Evolutionary conservation across 352 stramenopile genomes (phyloP).

Genomic region (Pythium aristosporum): DNA sequence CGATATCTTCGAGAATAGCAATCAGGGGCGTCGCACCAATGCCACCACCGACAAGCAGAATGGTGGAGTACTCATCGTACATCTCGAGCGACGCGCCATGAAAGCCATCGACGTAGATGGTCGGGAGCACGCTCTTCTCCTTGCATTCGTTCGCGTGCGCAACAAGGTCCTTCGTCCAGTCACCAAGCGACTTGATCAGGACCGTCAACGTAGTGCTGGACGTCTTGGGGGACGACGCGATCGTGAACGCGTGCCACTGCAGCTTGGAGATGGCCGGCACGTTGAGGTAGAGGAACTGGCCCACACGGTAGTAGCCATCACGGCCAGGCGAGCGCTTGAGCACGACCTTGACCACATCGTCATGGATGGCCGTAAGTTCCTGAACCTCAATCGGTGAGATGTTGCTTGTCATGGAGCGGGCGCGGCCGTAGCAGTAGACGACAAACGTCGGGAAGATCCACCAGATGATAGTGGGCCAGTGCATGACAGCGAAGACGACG

Average conservation of each 20-base stretch:
- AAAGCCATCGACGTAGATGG: conserved; percentile 44
- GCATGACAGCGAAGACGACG: conserved; percentile 43
- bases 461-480: conserved; percentile 35
- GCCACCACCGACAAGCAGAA: conserved; percentile 34
- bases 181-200: conserved; percentile 41
- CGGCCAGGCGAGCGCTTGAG: conserved; percentile 23
- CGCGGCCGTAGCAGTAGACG: conserved; percentile 38
- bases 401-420: conserved; percentile 27
- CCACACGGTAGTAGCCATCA: conserved; percentile 30
- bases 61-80: conserved; percentile 37
- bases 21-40: conserved; percentile 43
- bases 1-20: conserved; percentile 39
- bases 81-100: conserved; percentile 36
- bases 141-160: conserved; percentile 36
- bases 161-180: conserved; percentile 36
- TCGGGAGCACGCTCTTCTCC: conserved; percentile 17
- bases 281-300: conserved; percentile 49
- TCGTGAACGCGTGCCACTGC: conserved; percentile 53
- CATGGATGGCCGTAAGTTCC: conserved; percentile 19
- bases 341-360: conserved; percentile 39
- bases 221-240: conserved; percentile 36
- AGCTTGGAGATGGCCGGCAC: conserved; percentile 41
- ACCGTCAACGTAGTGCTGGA: conserved; percentile 34
- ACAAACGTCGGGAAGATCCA: conserved; percentile 39
- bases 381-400: conserved; percentile 28